phyloP scores from a whole-genome alignment of 352 stramenopile species.

The Phytophthora tentaculata region DNA sequence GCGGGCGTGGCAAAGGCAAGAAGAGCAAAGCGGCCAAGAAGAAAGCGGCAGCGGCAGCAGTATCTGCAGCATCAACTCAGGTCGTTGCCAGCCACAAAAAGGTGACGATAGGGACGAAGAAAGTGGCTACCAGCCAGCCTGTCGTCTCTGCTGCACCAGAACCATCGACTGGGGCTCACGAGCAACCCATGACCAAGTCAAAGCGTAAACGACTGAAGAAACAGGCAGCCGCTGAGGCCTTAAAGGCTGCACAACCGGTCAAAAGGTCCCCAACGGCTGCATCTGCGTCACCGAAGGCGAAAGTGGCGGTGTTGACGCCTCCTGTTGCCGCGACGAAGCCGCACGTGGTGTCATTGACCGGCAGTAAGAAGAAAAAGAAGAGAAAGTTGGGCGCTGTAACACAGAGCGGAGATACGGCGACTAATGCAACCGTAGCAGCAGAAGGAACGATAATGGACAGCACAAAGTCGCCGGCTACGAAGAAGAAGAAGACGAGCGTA shows the following conservation, averaged over 20 bases:
- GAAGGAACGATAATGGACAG: conserved; percentile 2
- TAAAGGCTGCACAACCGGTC: conserved; percentile 4
- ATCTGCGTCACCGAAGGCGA: conserved; percentile 7
- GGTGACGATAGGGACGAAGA: conserved; percentile 20
- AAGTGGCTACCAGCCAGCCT: conserved; percentile 9
- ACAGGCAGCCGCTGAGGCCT: conserved; percentile 1
- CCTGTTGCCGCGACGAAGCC: conserved; percentile 13
- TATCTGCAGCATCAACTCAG: background rate
- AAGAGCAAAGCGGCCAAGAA: conserved; percentile 35
- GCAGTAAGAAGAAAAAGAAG: conserved; percentile 39
- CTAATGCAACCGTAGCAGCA: background rate
- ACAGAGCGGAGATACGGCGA: background rate
- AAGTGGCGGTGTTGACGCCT: conserved; percentile 17
- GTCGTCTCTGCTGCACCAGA: conserved; percentile 13
- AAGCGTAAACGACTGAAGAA: conserved; percentile 41
- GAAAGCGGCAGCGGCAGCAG: conserved; percentile 15
- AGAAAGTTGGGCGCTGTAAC: conserved; percentile 14
- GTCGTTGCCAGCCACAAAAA: conserved; percentile 10
- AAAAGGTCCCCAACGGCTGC: conserved; percentile 13
- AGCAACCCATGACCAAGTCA: conserved; percentile 31
- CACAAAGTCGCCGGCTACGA: conserved; percentile 1
- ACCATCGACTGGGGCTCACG: background rate
- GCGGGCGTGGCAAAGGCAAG: conserved; percentile 40
- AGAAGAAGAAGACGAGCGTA: conserved; percentile 29
- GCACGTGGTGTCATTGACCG: conserved; percentile 29